phyloP scores from a whole-genome alignment of 1,284 basidiomycete species.

The Cystobasidiaceae sp. region DNA sequence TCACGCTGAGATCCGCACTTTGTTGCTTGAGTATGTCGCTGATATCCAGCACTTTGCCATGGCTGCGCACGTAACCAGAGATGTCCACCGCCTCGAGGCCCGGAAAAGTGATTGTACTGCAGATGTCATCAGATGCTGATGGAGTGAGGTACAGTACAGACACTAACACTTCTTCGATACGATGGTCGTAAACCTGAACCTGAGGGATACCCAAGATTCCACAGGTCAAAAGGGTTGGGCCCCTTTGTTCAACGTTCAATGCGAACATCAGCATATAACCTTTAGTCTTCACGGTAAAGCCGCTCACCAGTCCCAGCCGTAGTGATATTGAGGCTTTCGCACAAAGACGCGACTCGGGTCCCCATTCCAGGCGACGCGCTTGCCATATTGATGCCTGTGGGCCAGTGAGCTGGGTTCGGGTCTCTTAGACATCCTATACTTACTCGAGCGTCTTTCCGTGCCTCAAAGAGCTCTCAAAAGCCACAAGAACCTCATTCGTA shows the following conservation, averaged over 20 bases:
- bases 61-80: background rate
- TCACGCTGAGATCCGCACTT: background rate
- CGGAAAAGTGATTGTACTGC: background rate
- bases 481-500: conserved; percentile 2
- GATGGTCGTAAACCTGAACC: conserved; percentile 9
- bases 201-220: background rate
- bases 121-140: background rate
- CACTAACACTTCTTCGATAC: background rate
- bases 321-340: conserved; percentile 28
- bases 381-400: conserved; percentile 7
- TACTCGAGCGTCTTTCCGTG: conserved; percentile 22
- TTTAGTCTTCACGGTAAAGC: background rate
- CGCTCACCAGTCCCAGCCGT: conserved; percentile 29
- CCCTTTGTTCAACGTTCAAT: too few species aligned
- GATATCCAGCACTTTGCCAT: background rate
- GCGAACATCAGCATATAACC: background rate
- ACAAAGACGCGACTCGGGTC: conserved; percentile 22
- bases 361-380: conserved; percentile 22
- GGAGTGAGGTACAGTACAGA: background rate
- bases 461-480: conserved; percentile 19
- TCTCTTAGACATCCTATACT: background rate
- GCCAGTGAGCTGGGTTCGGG: background rate
- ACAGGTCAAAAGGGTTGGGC: conserved; percentile 26
- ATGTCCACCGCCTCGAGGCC: background rate
- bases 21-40: background rate